Evolutionary conservation across 306 rosid genomes (phyloP).

Genomic region (Dryas drummondii): DNA sequence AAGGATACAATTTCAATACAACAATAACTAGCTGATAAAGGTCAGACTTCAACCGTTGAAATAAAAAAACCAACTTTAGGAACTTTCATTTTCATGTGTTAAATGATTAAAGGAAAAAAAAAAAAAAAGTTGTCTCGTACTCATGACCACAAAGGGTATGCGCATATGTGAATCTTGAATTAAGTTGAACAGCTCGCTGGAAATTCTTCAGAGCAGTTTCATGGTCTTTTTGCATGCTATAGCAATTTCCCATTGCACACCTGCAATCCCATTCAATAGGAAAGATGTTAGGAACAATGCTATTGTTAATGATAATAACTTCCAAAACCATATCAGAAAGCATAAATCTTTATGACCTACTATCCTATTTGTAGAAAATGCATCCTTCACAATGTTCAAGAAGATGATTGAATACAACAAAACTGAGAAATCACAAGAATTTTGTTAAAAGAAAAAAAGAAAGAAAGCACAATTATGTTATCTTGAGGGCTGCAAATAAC

Average conservation of each 20-base stretch:
- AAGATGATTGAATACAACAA: neutral
- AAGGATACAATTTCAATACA: conserved; percentile 27
- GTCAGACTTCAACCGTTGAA: neutral
- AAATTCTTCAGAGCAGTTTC: conserved; percentile 74
- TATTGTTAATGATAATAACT: too few species aligned
- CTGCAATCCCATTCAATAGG: conserved; percentile 33
- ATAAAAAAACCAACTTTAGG: neutral
- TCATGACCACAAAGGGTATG: conserved; percentile 99
- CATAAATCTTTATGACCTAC: neutral
- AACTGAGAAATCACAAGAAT: neutral
- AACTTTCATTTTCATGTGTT: neutral
- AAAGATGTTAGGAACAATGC: conserved; percentile 1
- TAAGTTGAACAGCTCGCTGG: conserved; percentile 92
- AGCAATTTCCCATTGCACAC: conserved; percentile 75
- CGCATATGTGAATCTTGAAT: conserved; percentile 93
- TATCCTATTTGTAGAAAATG: neutral
- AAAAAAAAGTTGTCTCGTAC: conserved; percentile 44
- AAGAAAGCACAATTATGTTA: neutral
- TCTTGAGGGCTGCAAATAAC: neutral
- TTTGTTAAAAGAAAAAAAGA: neutral
- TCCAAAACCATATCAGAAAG: neutral
- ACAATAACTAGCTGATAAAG: conserved; percentile 25
- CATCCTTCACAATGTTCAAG: neutral
- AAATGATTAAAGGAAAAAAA: neutral
- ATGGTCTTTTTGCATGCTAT: conserved; percentile 64